These are phyloP conservation scores for Diophrys appendiculata DNA, from an alignment of 73 alveolate genomes.

Conservation along the genomic window DNA sequence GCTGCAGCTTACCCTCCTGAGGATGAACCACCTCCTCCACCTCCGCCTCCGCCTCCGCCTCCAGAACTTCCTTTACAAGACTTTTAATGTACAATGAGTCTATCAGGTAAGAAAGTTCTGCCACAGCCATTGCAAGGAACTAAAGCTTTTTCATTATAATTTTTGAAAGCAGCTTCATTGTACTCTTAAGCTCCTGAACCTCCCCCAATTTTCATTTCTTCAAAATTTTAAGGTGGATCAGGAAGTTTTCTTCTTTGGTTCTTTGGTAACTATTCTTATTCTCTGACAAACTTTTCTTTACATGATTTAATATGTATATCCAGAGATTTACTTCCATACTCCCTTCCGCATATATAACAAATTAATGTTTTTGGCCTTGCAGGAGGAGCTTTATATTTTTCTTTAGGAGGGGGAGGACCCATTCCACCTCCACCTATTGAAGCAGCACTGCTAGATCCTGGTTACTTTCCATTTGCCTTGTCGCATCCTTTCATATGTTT, in stretches of 20 bases:
- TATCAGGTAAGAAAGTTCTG: constrained; percentile 82
- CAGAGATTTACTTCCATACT: constrained; percentile 82
- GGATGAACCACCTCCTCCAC: no score
- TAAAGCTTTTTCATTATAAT: constrained; percentile 54
- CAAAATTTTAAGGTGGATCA: constrained; percentile 69
- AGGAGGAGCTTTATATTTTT: no score
- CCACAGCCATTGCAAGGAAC: constrained; percentile 76
- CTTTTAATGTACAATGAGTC: constrained; percentile 64
- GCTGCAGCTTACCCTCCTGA: background rate
- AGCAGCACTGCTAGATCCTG: no score
- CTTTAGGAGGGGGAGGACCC: no score
- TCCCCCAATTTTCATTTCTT: background rate
- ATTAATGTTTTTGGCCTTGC: constrained; percentile 49
- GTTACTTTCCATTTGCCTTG: no score
- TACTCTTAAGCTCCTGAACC: constrained; percentile 5
- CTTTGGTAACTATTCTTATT: constrained; percentile 67
- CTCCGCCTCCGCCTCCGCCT: no score
- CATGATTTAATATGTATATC: constrained; percentile 85
- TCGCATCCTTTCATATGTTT: no score
- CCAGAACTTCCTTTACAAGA: constrained; percentile 28
- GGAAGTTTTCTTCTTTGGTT: constrained; percentile 81
- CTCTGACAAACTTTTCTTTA: constrained; percentile 73
- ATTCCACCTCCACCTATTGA: no score
- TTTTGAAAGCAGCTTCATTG: constrained; percentile 24
- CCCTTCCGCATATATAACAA: constrained; percentile 75